Percentiles rank a stretch among this genome's conserved stretches.
These are phyloP conservation scores for Circinella minor DNA, from an alignment of 371 early-diverging fungal genomes.

Conservation along the genomic window DNA sequence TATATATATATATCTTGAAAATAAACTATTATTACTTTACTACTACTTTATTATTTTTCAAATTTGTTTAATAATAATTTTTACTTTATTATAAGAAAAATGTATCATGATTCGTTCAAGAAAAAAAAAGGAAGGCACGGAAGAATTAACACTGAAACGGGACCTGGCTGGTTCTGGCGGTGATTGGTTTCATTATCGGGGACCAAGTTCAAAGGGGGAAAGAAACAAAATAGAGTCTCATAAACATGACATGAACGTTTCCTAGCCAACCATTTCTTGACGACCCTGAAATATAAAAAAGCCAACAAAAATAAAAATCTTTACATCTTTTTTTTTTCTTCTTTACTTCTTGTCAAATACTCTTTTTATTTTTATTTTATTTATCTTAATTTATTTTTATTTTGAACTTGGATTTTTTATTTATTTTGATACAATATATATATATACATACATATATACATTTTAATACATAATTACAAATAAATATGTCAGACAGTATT, in stretches of 20 bases:
- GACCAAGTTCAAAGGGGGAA: neutral
- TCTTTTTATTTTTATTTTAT: neutral
- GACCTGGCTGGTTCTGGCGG: slow-evolving; percentile 13
- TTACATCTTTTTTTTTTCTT: neutral
- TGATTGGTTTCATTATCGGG: slow-evolving; percentile 16
- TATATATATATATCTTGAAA: no score
- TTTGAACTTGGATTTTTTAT: no score
- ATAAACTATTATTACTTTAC: no score
- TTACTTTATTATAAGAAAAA: neutral
- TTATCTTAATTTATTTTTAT: neutral
- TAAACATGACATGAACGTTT: neutral
- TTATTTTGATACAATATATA: neutral
- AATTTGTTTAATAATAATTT: no score
- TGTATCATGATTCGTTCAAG: no score
- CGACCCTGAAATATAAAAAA: slow-evolving; percentile 10
- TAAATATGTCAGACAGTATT: neutral
- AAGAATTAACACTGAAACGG: neutral
- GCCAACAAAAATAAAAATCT: neutral
- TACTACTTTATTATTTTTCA: no score
- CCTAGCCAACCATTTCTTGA: neutral
- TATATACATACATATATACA: neutral
- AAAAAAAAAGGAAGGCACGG: neutral
- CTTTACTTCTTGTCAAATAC: neutral
- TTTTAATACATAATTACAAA: no score
- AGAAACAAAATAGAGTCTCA: neutral